These are phyloP conservation scores for Auricularia sp. DNA, from an alignment of 768 basidiomycete genomes.

Conservation along the genomic window DNA sequence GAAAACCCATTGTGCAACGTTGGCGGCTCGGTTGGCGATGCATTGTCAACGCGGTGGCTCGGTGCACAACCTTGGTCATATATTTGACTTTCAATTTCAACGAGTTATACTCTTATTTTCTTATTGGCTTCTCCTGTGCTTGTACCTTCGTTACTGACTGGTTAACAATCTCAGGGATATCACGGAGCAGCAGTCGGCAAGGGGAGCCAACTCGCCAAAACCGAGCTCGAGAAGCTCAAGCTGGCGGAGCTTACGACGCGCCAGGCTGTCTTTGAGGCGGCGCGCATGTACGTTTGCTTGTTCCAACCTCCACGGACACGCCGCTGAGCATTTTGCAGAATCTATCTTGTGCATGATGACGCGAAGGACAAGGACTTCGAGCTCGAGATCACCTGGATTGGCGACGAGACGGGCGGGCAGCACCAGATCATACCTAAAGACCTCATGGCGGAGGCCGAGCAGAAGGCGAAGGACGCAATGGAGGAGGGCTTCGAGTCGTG, in stretches of 20 bases:
- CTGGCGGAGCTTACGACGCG: conserved; percentile 66
- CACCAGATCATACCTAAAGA: conserved; percentile 83
- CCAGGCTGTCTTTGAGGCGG: conserved; percentile 87
- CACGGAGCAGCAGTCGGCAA: conserved; percentile 95
- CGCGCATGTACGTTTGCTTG: conserved; percentile 67
- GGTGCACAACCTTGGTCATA: too few relatives aligned
- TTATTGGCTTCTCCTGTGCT: too few relatives aligned
- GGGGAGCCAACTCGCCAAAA: conserved; percentile 96
- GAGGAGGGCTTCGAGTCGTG: conserved; percentile 37
- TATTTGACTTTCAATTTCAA: too few relatives aligned
- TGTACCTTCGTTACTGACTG: too few relatives aligned
- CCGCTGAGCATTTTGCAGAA: conserved; percentile 39
- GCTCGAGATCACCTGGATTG: conserved; percentile 95
- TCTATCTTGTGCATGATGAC: conserved; percentile 95
- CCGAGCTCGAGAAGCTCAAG: conserved; percentile 93
- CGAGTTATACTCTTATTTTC: too few relatives aligned
- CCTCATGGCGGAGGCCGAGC: conserved; percentile 74
- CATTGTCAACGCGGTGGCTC: too few relatives aligned
- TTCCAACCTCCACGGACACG: too few relatives aligned
- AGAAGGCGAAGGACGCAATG: conserved; percentile 76
- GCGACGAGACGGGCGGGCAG: conserved; percentile 66
- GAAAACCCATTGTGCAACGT: too few relatives aligned
- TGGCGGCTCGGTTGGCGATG: too few relatives aligned
- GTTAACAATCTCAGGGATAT: conserved; percentile 55
- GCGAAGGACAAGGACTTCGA: conserved; percentile 98